Base-by-base conservation (phyloP, 2,329 filamentous ascomycete genomes). In the Penicillium sp. region DNA sequence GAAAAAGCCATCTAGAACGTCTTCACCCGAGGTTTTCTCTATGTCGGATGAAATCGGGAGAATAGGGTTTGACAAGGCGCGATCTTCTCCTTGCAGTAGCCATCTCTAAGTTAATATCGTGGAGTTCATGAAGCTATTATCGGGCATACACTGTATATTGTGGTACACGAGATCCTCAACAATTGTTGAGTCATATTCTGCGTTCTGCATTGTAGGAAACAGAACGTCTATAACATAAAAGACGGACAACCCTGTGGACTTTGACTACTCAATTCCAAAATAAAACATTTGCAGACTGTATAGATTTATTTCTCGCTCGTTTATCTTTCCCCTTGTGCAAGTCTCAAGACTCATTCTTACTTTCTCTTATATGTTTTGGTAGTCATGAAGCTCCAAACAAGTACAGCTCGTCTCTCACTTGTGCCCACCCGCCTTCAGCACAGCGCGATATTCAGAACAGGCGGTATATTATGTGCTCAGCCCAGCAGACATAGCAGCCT, bases 161-260 rank as follows among this genome's bases (percentile, higher is more conserved):
- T 26, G 39, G 49, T 48, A 43, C 49, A 43, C 24, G 12, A 15
- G 15, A 13, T 41, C 8, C 32, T 31, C 32, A 38, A 38, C 44
- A 21, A 21, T 21, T 17, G 4, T 33, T 24, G 42, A 45, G 41
- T 37, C 49, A 48, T 24, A 38, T 28, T 51, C 49, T 51, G 28
- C n/a, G 38, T 47, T 51, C 38, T 51, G 49, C 49, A 17, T 43
- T 43, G 49, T 48, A 51, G 49, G 38, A 32, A 43, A 13, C 49
- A 48, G 49, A 47, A 51, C 39, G 34, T 33, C 24, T 4, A 6
- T n/a, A 3, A 13, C 26, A 44, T 44, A 49, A 49, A 49, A 49
- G 47, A 29, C 6, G 7, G 13, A 17, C 8, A 7, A 15, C 29
- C 21, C 19, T 19, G 12, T 35, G 17, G 7, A 24, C 19, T 28